Evolutionary conservation across 305 asterid species (phyloP), one percentile per base, ranked within the genome.

Genomic region (Fraxinus platypoda): DNA sequence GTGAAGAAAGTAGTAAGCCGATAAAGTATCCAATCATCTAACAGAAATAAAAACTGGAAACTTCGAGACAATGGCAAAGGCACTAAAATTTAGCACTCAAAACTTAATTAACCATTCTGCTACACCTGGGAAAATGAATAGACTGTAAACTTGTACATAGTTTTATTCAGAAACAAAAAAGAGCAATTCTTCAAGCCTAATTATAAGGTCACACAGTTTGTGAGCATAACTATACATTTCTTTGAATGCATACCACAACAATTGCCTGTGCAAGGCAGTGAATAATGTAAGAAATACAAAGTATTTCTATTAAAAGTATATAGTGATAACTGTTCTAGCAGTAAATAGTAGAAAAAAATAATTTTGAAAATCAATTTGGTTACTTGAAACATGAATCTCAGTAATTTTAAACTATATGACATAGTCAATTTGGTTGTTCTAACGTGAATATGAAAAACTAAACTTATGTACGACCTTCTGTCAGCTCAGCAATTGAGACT

Each of bases 261-360:
- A 88, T 85, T 83, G 91, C 89, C 90, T 88, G 91, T 59, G 78
- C 25, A 49, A 62, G 23, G 34, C 73, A 66, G 19, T 66, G 41
- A 71, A 31, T 6, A 31, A 17, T 31, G 46, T 71, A 71, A 71
- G 38, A 71, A 31, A 71, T 6, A 26, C 25, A 13, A 70, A 28
- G 72, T 23, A 62, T 25, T 64, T 64, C 5, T 23, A 25, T 25
- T 21, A 64, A 8, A 21, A 8, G 31, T 64, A 25, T 11, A 64
- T 1, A 62, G 31, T 62, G 17, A 23, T 25, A 25, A 33, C 33
- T 25, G 72, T 64, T 64, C n/a, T 21, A 64, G 72, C 72, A 62
- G 72, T 62, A 8, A 9, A 62, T 62, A 25, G 33, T 62, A 21
- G 72, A 6, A 25, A 25, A 17, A 8, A 3, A 8, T 2, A 62